Conservation (phyloP, 2,329 filamentous ascomycete species). For the Allantophomopsis lycopodina region DNA sequence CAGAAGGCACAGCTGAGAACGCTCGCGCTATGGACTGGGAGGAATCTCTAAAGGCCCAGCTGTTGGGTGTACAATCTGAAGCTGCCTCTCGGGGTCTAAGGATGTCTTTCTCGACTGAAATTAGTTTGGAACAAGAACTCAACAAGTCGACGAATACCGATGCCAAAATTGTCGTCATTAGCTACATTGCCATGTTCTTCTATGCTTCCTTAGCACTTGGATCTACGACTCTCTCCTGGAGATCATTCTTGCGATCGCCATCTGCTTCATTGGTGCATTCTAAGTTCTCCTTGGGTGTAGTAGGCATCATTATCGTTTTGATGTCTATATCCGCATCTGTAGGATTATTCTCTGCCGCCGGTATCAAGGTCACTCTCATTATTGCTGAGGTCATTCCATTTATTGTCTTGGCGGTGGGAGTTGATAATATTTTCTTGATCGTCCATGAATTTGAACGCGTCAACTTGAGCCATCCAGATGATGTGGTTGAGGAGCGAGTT, state of each 20-base stretch:
- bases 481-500: slow-evolving; percentile 73
- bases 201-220: slow-evolving; percentile 90
- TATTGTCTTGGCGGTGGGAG: slow-evolving; percentile 87
- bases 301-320: slow-evolving; percentile 86
- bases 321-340: slow-evolving; percentile 97
- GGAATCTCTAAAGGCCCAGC: slow-evolving; percentile 55
- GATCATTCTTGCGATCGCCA: slow-evolving; percentile 69
- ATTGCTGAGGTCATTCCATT: slow-evolving; percentile 98
- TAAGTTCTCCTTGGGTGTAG: slow-evolving; percentile 90
- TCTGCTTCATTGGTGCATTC: slow-evolving; percentile 81
- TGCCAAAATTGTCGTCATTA: slow-evolving; percentile 90
- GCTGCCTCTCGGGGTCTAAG: slow-evolving; percentile 66
- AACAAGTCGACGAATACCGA: slow-evolving; percentile 99
- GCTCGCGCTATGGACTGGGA: slow-evolving; percentile 82
- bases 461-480: slow-evolving; percentile 82
- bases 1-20: slow-evolving; percentile 58
- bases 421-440: slow-evolving; percentile 98
- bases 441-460: slow-evolving; percentile 96
- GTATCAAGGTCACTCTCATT: slow-evolving; percentile 90
- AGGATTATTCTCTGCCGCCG: slow-evolving; percentile 81
- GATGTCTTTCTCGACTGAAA: slow-evolving; percentile 89
- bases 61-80: slow-evolving; percentile 70
- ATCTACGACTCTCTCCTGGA: slow-evolving; percentile 68
- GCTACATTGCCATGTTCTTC: slow-evolving; percentile 97
- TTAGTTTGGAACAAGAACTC: slow-evolving; percentile 86